Conservation (phyloP, 306 rosid species). For the Pachyrhizus erosus region DNA sequence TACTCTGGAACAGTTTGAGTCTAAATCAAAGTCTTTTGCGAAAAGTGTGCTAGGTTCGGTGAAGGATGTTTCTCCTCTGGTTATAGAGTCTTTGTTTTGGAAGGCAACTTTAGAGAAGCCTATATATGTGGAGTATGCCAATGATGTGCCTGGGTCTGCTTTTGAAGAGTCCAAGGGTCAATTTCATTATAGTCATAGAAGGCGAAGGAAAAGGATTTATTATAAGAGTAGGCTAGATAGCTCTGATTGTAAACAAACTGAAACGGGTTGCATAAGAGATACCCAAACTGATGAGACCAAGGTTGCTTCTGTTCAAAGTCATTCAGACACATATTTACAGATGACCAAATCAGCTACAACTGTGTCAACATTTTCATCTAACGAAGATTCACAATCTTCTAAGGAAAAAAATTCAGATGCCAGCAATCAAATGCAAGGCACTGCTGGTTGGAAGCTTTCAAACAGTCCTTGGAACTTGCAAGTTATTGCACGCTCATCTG, state of each 20-base stretch:
- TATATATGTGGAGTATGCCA: slow-evolving; percentile 91
- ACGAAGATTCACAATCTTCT: slow-evolving; percentile 58
- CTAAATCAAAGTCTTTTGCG: slow-evolving; percentile 80
- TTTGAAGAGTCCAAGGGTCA: slow-evolving; percentile 87
- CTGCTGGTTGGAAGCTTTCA: slow-evolving; percentile 98
- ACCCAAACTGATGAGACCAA: slow-evolving; percentile 40
- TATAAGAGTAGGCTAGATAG: slow-evolving; percentile 67
- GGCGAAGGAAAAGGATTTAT: slow-evolving; percentile 77
- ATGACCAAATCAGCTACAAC: slow-evolving; percentile 48
- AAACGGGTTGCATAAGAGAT: slow-evolving; percentile 40
- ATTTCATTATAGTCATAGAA: slow-evolving; percentile 62
- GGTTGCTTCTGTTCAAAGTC: slow-evolving; percentile 45
- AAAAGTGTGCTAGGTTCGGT: slow-evolving; percentile 60
- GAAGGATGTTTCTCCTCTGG: slow-evolving; percentile 84
- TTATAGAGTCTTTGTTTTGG: slow-evolving; percentile 93
- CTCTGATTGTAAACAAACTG: slow-evolving; percentile 55
- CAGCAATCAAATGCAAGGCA: slow-evolving; percentile 73
- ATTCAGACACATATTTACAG: slow-evolving; percentile 45
- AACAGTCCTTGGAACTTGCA: slow-evolving; percentile 99
- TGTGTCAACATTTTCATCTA: slow-evolving; percentile 43
- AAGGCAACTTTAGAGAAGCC: slow-evolving; percentile 93
- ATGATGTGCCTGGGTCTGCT: slow-evolving; percentile 98
- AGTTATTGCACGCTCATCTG: slow-evolving; percentile 93
- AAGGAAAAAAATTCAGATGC: slow-evolving; percentile 61
- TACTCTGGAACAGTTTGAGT: slow-evolving; percentile 91